Evolutionary conservation across 202 grass and related monocot genomes (phyloP).

Genomic region (Saccharum hybrid): DNA sequence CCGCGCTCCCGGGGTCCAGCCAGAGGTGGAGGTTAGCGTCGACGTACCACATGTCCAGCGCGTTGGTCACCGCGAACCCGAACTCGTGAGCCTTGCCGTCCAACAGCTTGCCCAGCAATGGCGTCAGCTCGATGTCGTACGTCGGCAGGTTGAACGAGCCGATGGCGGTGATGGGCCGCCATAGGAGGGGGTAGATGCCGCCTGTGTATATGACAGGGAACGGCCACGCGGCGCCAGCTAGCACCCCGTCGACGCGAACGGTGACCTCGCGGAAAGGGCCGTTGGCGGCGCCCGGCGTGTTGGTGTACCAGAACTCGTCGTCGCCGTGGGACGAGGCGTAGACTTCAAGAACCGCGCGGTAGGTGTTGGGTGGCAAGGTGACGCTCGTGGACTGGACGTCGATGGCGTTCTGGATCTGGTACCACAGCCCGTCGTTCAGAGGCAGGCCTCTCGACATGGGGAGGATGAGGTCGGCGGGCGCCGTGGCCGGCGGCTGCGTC

Average conservation of each 20-base stretch:
- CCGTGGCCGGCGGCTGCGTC: background rate
- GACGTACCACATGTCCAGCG: slow-evolving; percentile 56
- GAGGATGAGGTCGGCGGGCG: slow-evolving; percentile 57
- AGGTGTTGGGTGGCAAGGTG: too few relatives aligned
- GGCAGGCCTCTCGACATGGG: slow-evolving; percentile 47
- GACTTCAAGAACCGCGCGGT: too few relatives aligned
- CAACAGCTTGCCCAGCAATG: slow-evolving; percentile 60
- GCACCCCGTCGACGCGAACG: slow-evolving; percentile 19
- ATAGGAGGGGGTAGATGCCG: too few relatives aligned
- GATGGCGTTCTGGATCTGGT: background rate
- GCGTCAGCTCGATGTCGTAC: slow-evolving; percentile 80
- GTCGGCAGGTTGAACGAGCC: slow-evolving; percentile 68
- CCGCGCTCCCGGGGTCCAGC: slow-evolving; percentile 53
- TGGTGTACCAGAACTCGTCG: too few relatives aligned
- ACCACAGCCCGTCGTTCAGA: slow-evolving; percentile 62
- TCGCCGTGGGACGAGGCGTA: too few relatives aligned
- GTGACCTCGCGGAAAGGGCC: background rate
- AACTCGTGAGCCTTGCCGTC: slow-evolving; percentile 66
- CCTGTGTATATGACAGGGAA: too few relatives aligned
- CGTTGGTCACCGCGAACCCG: slow-evolving; percentile 56
- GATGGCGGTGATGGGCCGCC: slow-evolving; percentile 48
- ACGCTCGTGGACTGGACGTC: too few relatives aligned
- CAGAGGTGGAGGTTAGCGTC: slow-evolving; percentile 85
- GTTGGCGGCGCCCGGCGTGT: too few relatives aligned
- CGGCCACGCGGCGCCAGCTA: too few relatives aligned